A percentile compares a stretch with the other conserved stretches of the same genome.
These are phyloP conservation scores for Protomyces macrosporus DNA, from an alignment of 1,139 yeast genomes.

Conservation along the genomic window DNA sequence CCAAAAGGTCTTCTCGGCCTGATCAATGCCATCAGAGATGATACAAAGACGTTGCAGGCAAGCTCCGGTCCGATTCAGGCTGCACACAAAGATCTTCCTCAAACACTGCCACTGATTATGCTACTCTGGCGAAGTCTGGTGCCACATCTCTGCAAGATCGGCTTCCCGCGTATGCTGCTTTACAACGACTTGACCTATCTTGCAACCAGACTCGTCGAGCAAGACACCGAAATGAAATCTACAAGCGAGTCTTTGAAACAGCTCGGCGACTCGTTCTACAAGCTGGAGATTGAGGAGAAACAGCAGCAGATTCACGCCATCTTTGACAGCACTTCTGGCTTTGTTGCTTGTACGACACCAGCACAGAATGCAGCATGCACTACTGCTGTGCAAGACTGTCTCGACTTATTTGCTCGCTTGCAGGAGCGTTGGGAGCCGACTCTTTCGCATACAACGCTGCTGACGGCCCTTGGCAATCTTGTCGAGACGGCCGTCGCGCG, in stretches of 20 bases:
- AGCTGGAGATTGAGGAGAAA: conserved; percentile 7
- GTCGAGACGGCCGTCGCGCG: conserved; percentile 10
- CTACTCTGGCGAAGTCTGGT: conserved; percentile 3
- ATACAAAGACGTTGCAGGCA: background rate
- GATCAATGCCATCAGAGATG: background rate
- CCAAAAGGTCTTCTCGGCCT: conserved; percentile 3
- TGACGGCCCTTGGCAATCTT: conserved; percentile 19
- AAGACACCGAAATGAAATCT: background rate
- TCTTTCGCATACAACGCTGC: conserved; percentile 6
- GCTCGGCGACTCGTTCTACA: conserved; percentile 13
- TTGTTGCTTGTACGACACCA: conserved; percentile 3
- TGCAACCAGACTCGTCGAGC: background rate
- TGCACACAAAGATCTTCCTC: background rate
- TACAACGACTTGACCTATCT: conserved; percentile 17
- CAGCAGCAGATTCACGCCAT: conserved; percentile 6
- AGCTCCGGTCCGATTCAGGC: background rate
- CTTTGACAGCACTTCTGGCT: background rate
- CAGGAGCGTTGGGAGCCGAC: conserved; percentile 15
- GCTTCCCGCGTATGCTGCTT: conserved; percentile 17
- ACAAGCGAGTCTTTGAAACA: background rate
- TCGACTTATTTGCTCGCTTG: conserved; percentile 10
- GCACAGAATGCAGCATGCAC: background rate
- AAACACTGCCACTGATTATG: background rate
- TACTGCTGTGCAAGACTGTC: background rate
- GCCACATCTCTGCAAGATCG: background rate